Base-by-base conservation (phyloP, 2,329 filamentous ascomycete species). In the Hypocreales sp. region DNA sequence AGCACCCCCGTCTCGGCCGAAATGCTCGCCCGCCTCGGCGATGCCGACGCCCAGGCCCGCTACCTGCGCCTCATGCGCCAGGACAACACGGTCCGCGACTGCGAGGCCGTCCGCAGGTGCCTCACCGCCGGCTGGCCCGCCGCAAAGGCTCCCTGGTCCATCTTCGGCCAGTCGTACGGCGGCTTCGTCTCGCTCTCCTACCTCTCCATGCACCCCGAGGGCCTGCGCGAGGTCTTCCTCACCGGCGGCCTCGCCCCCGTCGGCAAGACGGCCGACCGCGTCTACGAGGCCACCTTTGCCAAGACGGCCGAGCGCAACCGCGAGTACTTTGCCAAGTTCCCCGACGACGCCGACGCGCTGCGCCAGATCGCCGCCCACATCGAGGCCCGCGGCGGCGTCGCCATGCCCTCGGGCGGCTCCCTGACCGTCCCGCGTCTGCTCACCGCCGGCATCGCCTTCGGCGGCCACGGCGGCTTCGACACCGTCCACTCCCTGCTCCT, bases 131-230 rank as follows among this genome's bases (percentile, higher is more conserved):
- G 74, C 27, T 79, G 73, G 40, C 72, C 79, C 0, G 58, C 67
- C 14, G 69, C 77, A 25, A 73, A 79, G 46, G 69, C 73, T 47
- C 74, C 76, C 46, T 94, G 86, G 87, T 79, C 74, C 31, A 67
- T 90, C 17, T 77, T 92, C 35, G 87, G 87, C 7, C 87, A 94
- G 55, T 86, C 78, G 11, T 95, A 92, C 50, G 87, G 87, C 21
- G 87, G 87, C 1, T 94, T 93, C 51, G 81, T 84, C 44, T 67
- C 64, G 25, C 61, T 83, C 19, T 87, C 79, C 7, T 95, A 94
- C 49, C 66, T 95, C 11, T 90, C 79, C 3, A 73, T 80, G 47
- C 75, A 70, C 40, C 81, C 82, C 0, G 67, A 83, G 31, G 79
- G 79, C 1, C 53, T 95, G 15, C 71, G 73, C 17, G 87, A 95